These are phyloP conservation scores for Aspergillus luchuensis DNA, from an alignment of 2,329 filamentous ascomycete species.

Conservation along the genomic window DNA sequence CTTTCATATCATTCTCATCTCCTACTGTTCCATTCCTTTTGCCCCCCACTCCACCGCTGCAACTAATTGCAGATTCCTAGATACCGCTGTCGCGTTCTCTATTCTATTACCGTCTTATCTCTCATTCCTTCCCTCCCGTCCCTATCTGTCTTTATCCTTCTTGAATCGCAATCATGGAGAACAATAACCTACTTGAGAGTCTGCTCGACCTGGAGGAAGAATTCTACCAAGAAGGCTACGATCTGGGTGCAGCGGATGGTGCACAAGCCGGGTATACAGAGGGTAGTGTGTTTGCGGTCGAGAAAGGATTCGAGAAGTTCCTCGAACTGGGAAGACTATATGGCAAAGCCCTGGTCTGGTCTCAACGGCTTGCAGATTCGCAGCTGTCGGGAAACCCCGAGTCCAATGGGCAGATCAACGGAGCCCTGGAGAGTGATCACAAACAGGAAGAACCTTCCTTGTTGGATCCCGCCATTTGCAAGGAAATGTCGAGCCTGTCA, in stretches of 20 bases:
- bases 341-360: slow-evolving; percentile 81
- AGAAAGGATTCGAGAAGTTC: slow-evolving; percentile 94
- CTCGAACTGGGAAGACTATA: slow-evolving; percentile 75
- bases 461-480: slow-evolving; percentile 34
- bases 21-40: slow-evolving; percentile 54
- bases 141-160: neutral
- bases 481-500: slow-evolving; percentile 50
- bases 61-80: neutral
- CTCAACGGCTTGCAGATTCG: slow-evolving; percentile 61
- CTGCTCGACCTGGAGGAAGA: slow-evolving; percentile 63
- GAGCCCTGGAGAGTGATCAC: slow-evolving; percentile 1
- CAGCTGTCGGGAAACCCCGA: slow-evolving; percentile 20
- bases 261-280: slow-evolving; percentile 77
- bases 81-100: neutral
- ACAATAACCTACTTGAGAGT: slow-evolving; percentile 55
- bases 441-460: slow-evolving; percentile 21
- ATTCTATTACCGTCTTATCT: slow-evolving; percentile 12
- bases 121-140: neutral
- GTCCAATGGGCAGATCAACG: slow-evolving; percentile 1
- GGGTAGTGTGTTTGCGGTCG: slow-evolving; percentile 85
- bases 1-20: slow-evolving; percentile 44
- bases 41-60: neutral
- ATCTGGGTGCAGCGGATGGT: slow-evolving; percentile 74
- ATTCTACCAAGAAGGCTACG: slow-evolving; percentile 83
- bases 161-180: slow-evolving; percentile 36